Evolutionary conservation across 108 stramenopile genomes (phyloP), one percentile per base, ranked within the genome.

Genomic region (Aureococcus anophagefferens): DNA sequence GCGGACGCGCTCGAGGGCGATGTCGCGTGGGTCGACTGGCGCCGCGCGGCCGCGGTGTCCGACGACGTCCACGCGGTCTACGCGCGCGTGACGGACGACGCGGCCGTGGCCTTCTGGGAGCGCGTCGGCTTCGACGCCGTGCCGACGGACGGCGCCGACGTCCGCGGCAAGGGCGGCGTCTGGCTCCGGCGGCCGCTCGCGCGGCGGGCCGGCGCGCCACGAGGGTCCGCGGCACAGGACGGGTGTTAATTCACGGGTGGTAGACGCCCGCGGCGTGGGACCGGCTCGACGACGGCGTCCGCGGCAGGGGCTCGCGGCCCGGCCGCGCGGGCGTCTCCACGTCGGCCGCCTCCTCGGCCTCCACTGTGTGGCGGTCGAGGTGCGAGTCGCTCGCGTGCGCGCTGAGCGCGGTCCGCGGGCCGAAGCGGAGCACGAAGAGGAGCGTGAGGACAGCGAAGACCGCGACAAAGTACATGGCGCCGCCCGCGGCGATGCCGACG

Each of bases 391-490:
- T n/a, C n/a, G n/a, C n/a, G n/a, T n/a, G n/a, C n/a, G n/a, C n/a
- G 40, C 5, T 44, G 40, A 11, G 9, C 40, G 9, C 13, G 40
- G 40, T 13, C 9, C 40, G 40, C 40, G 40, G 40, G 9, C 40
- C 40, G 13, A 44, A 92, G 33, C 90, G 80, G 75, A 95, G 69
- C 62, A 95, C 73, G 28, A 90, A 67, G 72, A 95, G 72, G 73
- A 90, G 90, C 17, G 91, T 40, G n/a, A 85, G 89, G 18, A 82
- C 78, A 21, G 83, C 76, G 72, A 93, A 84, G 17, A 66, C 68
- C 15, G 91, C 91, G 46, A 79, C 76, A 81, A 94, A 89, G 77
- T 91, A 90, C 62, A 93, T 67, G 35, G 88, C 93, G 18, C 90
- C 89, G 32, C 87, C 84, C 21, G 80, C 79, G 16, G 82, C 84